phyloP scores from a whole-genome alignment of 2,329 filamentous ascomycete genomes.

The Esteya vermicola region DNA sequence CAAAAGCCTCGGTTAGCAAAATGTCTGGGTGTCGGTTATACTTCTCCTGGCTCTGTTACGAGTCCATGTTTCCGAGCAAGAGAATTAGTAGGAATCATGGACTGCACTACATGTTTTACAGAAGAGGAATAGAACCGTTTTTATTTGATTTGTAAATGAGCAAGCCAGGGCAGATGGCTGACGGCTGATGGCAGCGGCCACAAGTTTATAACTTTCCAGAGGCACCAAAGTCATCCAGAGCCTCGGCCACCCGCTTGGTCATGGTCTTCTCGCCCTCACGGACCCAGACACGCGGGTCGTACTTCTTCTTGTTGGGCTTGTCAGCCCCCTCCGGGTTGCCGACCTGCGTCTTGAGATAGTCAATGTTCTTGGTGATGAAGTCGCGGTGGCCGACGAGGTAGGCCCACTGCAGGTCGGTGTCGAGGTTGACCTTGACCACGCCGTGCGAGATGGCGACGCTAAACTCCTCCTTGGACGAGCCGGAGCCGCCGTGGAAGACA shows the following conservation, averaged over 20 bases:
- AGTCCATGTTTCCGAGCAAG: no score
- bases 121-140: no score
- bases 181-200: no score
- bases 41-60: no score
- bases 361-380: constrained; percentile 88
- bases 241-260: constrained; percentile 64
- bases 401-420: constrained; percentile 94
- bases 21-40: no score
- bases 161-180: no score
- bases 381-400: constrained; percentile 89
- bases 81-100: no score
- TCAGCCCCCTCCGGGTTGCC: constrained; percentile 86
- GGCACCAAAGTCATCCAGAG: constrained; percentile 85
- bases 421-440: constrained; percentile 98
- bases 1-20: neutral
- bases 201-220: constrained; percentile 58
- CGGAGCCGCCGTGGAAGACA: constrained; percentile 97
- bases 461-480: constrained; percentile 84
- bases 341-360: constrained; percentile 75
- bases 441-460: constrained; percentile 76
- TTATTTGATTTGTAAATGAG: no score
- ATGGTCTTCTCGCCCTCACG: constrained; percentile 92
- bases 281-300: constrained; percentile 69
- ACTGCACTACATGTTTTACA: no score
- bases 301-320: constrained; percentile 99